Evolutionary conservation across 1,284 basidiomycete genomes (phyloP).

Genomic region (Ustilago esculenta): DNA sequence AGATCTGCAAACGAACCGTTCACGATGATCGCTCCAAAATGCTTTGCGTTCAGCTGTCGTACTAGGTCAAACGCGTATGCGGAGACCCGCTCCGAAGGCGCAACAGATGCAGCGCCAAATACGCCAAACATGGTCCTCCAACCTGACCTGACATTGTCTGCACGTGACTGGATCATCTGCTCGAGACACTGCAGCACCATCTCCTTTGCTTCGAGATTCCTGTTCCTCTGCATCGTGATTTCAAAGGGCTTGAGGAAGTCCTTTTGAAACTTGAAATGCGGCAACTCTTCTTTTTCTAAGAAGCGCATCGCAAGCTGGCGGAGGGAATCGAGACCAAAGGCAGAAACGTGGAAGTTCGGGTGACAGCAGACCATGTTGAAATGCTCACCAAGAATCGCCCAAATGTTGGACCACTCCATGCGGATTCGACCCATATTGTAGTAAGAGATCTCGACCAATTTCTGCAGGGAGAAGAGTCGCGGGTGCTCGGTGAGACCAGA

Average conservation of each 20-base stretch:
- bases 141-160: slow-evolving; percentile 94
- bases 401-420: slow-evolving; percentile 97
- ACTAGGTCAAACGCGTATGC: slow-evolving; percentile 97
- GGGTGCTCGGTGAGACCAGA: slow-evolving; percentile 88
- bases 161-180: slow-evolving; percentile 97
- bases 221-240: slow-evolving; percentile 96
- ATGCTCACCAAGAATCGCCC: slow-evolving; percentile 97
- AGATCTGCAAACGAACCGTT: slow-evolving; percentile 95
- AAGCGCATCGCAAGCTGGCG: slow-evolving; percentile 98
- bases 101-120: slow-evolving; percentile 93
- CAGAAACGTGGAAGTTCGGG: slow-evolving; percentile 93
- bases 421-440: slow-evolving; percentile 99
- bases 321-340: slow-evolving; percentile 97
- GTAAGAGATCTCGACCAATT: slow-evolving; percentile 98
- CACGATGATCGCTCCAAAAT: slow-evolving; percentile 88
- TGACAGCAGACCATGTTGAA: slow-evolving; percentile 99
- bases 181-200: slow-evolving; percentile 98
- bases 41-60: slow-evolving; percentile 85
- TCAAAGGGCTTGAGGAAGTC: slow-evolving; percentile 99
- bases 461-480: slow-evolving; percentile 95
- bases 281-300: slow-evolving; percentile 96
- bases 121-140: slow-evolving; percentile 99
- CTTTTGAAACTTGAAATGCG: slow-evolving; percentile 99
- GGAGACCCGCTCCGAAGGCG: slow-evolving; percentile 91
- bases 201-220: slow-evolving; percentile 92